Evolutionary conservation across 2,329 filamentous ascomycete species (phyloP), one percentile per base, ranked within the genome.

Genomic region (Knoxdaviesia proteae): DNA sequence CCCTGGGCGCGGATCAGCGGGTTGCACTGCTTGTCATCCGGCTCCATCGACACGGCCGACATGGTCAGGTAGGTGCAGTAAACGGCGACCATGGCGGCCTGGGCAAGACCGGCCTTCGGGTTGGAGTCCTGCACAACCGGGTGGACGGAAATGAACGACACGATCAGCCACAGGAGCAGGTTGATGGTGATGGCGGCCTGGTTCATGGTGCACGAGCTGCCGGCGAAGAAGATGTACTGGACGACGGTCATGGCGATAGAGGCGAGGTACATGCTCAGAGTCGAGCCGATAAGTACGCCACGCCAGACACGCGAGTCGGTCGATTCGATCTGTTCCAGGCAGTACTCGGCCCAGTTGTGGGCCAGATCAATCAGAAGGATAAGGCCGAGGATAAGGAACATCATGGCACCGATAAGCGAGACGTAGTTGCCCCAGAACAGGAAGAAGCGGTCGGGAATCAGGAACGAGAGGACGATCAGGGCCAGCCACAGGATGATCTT

Each of bases 21-120:
- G 60, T 98, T 98, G 73, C 90, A 98, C 49, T 83, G 72, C 52
- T 83, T 80, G 64, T 94, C 64, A 58, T 96, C 88, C 1, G 90
- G 90, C 54, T 98, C 88, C 90, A 98, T 96, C 44, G 86, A 93
- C 1, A 98, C 90, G 31, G 90, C 90, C 3, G 87, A 94, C 77
- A 98, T 84, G 50, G 90, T 98, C 44, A 98, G 74, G 56, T 98
- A 98, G 38, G 90, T 96, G 72, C 90, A 98, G 68, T 98, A 98
- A 45, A 94, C 74, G 11, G 87, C 84, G 38, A 98, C 90, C 74
- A 96, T 94, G 47, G 90, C 88, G 37, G 87, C 86, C 58, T 98
- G 90, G n/a, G 90, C 90, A 46, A 98, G 70, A 40, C 90, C 90
- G 37, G 90, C 90, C 56, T 88, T 86, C 40, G 87, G 77, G 59